Conservation (phyloP, 768 basidiomycete species). For the Steccherinum ochraceum region DNA sequence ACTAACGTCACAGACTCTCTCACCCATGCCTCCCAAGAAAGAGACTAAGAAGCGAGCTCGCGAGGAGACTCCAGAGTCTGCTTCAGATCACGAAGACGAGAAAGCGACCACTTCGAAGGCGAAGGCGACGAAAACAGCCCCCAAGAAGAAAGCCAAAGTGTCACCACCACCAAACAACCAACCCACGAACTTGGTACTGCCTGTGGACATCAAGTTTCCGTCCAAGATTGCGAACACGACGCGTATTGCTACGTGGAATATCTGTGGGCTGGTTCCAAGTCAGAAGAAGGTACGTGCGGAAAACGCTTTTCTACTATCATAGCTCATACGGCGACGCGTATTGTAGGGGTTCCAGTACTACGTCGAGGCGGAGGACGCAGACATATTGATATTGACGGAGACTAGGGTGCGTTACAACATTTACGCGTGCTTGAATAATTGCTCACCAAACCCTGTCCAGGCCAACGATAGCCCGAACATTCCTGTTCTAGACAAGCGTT, state of each 20-base stretch:
- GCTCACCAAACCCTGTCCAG: too few species aligned
- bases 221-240: conserved; percentile 39
- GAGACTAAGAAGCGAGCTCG: background rate
- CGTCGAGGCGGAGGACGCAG: conserved; percentile 81
- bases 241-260: conserved; percentile 70
- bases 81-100: background rate
- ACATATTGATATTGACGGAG: conserved; percentile 79
- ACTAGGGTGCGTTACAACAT: conserved; percentile 48
- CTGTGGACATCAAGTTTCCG: conserved; percentile 54
- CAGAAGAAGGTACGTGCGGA: conserved; percentile 60
- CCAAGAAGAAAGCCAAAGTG: conserved; percentile 1
- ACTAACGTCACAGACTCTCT: too few species aligned
- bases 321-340: background rate
- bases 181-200: conserved; percentile 70
- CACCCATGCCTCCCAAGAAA: background rate
- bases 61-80: background rate
- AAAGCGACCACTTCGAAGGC: background rate
- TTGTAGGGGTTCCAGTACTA: conserved; percentile 73
- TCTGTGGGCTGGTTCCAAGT: conserved; percentile 69
- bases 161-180: conserved; percentile 38
- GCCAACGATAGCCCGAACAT: conserved; percentile 67
- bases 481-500: conserved; percentile 47
- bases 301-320: background rate
- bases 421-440: background rate
- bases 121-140: background rate